Conservation (phyloP, 2,329 filamentous ascomycete species). For the Cryphonectria radicalis region DNA sequence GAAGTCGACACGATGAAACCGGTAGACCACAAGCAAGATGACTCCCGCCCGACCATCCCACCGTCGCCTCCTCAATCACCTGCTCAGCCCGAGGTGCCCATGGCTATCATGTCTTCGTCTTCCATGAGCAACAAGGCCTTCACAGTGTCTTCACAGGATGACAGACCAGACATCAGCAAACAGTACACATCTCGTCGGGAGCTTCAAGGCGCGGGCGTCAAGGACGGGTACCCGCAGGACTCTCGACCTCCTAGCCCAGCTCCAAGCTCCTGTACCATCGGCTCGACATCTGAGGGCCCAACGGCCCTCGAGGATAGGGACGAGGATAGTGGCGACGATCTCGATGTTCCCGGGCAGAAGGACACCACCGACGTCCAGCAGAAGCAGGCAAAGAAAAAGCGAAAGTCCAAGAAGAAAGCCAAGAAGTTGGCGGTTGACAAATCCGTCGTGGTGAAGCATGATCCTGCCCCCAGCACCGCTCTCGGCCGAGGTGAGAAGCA, state of each 20-base stretch:
- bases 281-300: background rate
- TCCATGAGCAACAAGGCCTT: background rate
- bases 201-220: background rate
- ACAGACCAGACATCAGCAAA: too few relatives aligned
- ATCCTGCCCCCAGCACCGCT: background rate
- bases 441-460: background rate
- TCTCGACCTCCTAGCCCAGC: slow-evolving; percentile 7
- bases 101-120: background rate
- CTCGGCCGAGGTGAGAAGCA: background rate
- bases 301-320: background rate
- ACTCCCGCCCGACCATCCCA: background rate
- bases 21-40: background rate
- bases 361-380: background rate
- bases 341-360: background rate
- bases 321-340: background rate
- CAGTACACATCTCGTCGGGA: background rate
- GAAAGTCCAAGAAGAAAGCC: slow-evolving; percentile 6
- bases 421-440: slow-evolving; percentile 6
- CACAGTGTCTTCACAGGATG: background rate
- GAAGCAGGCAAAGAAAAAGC: slow-evolving; percentile 13
- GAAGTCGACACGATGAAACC: background rate
- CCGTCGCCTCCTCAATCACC: background rate
- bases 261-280: slow-evolving; percentile 5
- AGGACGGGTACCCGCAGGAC: background rate
- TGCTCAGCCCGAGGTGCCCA: background rate